Conservation (phyloP, 83 land plant species). For the Thuja plicata region DNA sequence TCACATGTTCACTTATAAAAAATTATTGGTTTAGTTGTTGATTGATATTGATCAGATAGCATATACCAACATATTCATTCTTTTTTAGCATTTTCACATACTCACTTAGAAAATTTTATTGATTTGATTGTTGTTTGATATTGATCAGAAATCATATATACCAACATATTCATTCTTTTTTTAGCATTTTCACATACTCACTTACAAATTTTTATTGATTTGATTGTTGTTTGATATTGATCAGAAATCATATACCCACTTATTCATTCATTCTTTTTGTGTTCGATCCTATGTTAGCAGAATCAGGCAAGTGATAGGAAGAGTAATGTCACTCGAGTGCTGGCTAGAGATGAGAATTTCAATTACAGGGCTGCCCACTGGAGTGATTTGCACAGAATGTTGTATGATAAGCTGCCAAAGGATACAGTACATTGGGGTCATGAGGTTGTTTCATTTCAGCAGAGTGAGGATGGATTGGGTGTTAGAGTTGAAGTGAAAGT, state of each 20-base stretch:
- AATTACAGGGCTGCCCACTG: slow-evolving; percentile 70
- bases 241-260: not conserved
- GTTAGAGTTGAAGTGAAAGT: slow-evolving; percentile 34
- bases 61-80: not conserved
- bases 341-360: slow-evolving; percentile 53
- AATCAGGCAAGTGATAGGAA: slow-evolving; percentile 48
- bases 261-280: not conserved
- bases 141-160: not conserved
- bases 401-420: slow-evolving; percentile 44
- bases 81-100: not conserved
- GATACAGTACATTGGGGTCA: slow-evolving; percentile 60
- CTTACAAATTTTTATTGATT: not conserved
- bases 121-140: not conserved
- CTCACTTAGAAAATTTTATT: not conserved
- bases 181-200: too few relatives aligned
- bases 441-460: slow-evolving; percentile 42
- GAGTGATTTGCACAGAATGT: slow-evolving; percentile 64
- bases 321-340: slow-evolving; percentile 19
- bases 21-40: not conserved
- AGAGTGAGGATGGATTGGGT: slow-evolving; percentile 8
- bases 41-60: not conserved
- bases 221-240: not conserved
- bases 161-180: not conserved
- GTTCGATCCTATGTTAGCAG: slow-evolving; percentile 18
- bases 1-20: too few relatives aligned